Conservation (phyloP, 2,329 filamentous ascomycete genomes). For the Exophiala oligosperma region DNA sequence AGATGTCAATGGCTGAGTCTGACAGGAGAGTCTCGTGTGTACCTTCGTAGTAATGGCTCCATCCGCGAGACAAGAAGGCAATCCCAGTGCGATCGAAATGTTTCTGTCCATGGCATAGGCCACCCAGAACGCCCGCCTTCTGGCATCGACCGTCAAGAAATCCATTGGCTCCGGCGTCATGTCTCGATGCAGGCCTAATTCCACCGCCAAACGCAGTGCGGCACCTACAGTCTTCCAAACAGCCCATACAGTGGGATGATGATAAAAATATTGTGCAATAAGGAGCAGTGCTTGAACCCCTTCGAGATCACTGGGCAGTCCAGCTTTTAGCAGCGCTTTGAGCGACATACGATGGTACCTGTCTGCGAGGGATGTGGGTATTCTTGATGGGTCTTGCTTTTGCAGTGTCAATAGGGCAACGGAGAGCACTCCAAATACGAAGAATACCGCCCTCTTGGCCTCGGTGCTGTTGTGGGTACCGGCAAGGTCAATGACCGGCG, state of each 20-base stretch:
- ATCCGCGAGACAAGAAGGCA: slow-evolving; percentile 13
- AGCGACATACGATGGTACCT: slow-evolving; percentile 12
- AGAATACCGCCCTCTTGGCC: slow-evolving; percentile 9
- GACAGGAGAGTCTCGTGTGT: not conserved
- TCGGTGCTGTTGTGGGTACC: not conserved
- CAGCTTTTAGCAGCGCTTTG: slow-evolving; percentile 4
- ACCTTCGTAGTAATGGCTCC: slow-evolving; percentile 15
- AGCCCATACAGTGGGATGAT: slow-evolving; percentile 15
- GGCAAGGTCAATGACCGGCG: slow-evolving; percentile 6
- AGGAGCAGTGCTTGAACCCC: slow-evolving; percentile 18
- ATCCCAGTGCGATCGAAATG: slow-evolving; percentile 6
- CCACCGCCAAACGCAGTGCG: slow-evolving; percentile 14
- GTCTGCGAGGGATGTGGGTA: slow-evolving; percentile 16
- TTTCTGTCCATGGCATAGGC: slow-evolving; percentile 18
- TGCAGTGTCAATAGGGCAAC: slow-evolving; percentile 14
- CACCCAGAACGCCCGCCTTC: slow-evolving; percentile 15
- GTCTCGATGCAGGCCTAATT: slow-evolving; percentile 15
- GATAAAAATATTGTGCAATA: slow-evolving; percentile 17
- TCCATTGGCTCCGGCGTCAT: slow-evolving; percentile 2
- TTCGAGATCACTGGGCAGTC: slow-evolving; percentile 7
- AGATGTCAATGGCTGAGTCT: not conserved
- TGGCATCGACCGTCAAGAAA: slow-evolving; percentile 5
- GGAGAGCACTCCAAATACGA: slow-evolving; percentile 16
- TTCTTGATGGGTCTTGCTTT: slow-evolving; percentile 16
- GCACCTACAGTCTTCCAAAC: slow-evolving; percentile 16